Conservation (phyloP, 2,329 filamentous ascomycete species). For the Podosphaera xanthii region DNA sequence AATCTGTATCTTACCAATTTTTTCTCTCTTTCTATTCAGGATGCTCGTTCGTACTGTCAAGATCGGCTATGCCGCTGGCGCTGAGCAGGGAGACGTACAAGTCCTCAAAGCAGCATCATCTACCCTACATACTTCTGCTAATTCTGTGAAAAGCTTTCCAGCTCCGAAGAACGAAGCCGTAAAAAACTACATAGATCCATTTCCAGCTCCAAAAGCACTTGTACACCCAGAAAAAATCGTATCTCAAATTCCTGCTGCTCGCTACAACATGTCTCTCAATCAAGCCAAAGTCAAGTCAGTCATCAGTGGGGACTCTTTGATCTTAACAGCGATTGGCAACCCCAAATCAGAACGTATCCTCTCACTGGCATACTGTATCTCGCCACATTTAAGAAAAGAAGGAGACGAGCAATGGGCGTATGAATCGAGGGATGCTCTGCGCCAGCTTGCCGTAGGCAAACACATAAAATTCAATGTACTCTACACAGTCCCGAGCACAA, state of each 20-base stretch:
- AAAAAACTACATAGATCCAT: not conserved
- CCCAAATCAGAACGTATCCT: slow-evolving; percentile 64
- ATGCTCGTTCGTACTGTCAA: slow-evolving; percentile 10
- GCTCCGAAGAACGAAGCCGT: slow-evolving; percentile 3
- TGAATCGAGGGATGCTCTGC: slow-evolving; percentile 80
- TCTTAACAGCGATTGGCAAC: slow-evolving; percentile 63
- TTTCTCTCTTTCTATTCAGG: not conserved
- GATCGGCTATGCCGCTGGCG: slow-evolving; percentile 10
- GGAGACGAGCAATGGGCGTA: slow-evolving; percentile 86
- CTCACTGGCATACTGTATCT: slow-evolving; percentile 78
- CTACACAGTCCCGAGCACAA: slow-evolving; percentile 67
- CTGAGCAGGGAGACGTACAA: not conserved
- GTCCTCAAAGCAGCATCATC: slow-evolving; percentile 1
- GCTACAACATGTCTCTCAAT: slow-evolving; percentile 15
- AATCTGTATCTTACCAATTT: not conserved
- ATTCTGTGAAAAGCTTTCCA: slow-evolving; percentile 16
- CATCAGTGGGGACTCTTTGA: slow-evolving; percentile 75
- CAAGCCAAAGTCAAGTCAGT: slow-evolving; percentile 76
- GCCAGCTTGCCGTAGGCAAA: slow-evolving; percentile 67
- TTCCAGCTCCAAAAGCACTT: slow-evolving; percentile 4
- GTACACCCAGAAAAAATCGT: slow-evolving; percentile 6
- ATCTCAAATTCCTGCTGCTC: slow-evolving; percentile 10
- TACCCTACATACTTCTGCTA: slow-evolving; percentile 9
- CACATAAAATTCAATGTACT: slow-evolving; percentile 63
- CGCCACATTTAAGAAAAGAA: slow-evolving; percentile 67